Conservation (phyloP, 2,329 filamentous ascomycete genomes). For the Pyrenophora seminiperda region DNA sequence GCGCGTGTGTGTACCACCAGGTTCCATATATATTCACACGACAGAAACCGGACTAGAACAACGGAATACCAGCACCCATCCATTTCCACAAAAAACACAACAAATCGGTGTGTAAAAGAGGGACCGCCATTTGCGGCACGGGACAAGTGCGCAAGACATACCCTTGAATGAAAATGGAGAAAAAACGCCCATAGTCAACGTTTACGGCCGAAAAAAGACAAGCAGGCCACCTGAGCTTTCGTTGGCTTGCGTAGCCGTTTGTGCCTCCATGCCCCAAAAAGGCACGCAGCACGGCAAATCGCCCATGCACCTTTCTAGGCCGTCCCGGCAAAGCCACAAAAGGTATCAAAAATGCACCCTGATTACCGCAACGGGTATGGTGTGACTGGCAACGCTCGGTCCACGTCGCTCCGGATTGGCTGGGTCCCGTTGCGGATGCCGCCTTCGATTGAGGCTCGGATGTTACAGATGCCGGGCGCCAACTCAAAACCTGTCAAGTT, state of each 20-base stretch:
- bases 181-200: too few relatives aligned
- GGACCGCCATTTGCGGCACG: too few relatives aligned
- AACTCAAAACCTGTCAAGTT: slow-evolving; percentile 33
- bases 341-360: slow-evolving; percentile 4
- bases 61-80: too few relatives aligned
- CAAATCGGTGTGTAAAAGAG: not conserved
- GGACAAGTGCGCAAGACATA: too few relatives aligned
- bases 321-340: slow-evolving; percentile 8
- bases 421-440: slow-evolving; percentile 26
- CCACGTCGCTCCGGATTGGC: slow-evolving; percentile 25
- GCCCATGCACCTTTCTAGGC: not conserved
- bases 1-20: too few relatives aligned
- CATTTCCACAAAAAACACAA: not conserved
- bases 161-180: too few relatives aligned
- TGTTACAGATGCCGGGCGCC: slow-evolving; percentile 43
- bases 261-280: too few relatives aligned
- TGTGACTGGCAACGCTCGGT: not conserved
- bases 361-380: slow-evolving; percentile 14
- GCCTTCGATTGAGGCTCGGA: slow-evolving; percentile 31
- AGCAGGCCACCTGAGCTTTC: too few relatives aligned
- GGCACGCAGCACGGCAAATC: slow-evolving; percentile 4
- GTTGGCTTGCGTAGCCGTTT: too few relatives aligned
- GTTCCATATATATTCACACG: too few relatives aligned
- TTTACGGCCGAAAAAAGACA: too few relatives aligned
- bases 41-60: too few relatives aligned